A percentile compares a stretch with the other conserved stretches of the same genome.
Evolutionary conservation across 2,329 filamentous ascomycete genomes (phyloP).

Genomic region (Apiospora arundinis): DNA sequence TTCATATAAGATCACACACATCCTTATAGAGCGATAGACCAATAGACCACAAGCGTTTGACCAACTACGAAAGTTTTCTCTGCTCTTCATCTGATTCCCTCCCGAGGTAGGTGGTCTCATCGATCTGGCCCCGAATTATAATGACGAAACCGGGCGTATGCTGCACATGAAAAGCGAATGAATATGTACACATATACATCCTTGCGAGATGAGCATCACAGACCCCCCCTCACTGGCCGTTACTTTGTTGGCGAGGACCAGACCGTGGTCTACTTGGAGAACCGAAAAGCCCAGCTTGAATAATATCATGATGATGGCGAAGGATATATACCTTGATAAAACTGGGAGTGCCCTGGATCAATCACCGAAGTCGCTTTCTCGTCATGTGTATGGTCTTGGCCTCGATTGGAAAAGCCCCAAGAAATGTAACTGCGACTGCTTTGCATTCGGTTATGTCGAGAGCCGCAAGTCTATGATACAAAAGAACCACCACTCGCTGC

Average conservation of each 20-base stretch:
- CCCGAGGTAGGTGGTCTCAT: too few relatives aligned
- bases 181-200: too few relatives aligned
- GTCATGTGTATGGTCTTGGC: not conserved
- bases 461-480: conserved; percentile 42
- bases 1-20: not conserved
- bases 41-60: not conserved
- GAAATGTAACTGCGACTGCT: not conserved
- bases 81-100: too few relatives aligned
- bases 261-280: too few relatives aligned
- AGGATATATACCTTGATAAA: too few relatives aligned
- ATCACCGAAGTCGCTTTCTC: not conserved
- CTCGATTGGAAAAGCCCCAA: not conserved
- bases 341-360: not conserved
- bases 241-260: too few relatives aligned
- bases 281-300: too few relatives aligned
- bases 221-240: too few relatives aligned
- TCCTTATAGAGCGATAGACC: not conserved
- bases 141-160: not conserved
- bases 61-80: not conserved
- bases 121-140: too few relatives aligned
- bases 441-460: conserved; percentile 21
- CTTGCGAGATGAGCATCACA: too few relatives aligned
- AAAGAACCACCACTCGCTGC: conserved; percentile 25
- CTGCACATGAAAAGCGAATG: not conserved
- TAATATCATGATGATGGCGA: too few relatives aligned